Conservation (phyloP, 306 rosid species). For the Acacia confusa region DNA sequence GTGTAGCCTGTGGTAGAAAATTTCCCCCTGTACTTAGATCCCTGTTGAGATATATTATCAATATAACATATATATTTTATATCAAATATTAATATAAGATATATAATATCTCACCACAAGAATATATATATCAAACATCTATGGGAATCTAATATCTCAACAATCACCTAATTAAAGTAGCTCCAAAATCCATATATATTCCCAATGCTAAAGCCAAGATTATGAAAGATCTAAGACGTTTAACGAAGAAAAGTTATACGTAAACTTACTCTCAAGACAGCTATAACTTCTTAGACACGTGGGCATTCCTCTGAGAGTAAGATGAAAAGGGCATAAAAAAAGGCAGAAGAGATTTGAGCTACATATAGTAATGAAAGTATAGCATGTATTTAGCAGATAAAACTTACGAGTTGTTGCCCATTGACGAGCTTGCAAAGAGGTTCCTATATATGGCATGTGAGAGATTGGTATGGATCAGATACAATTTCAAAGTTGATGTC, state of each 20-base stretch:
- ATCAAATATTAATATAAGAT: no score
- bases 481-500: slow-evolving; percentile 14
- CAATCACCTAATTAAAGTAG: background rate
- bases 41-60: no score
- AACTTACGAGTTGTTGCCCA: slow-evolving; percentile 36
- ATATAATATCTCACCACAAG: no score
- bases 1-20: background rate
- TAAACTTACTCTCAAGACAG: slow-evolving; percentile 52
- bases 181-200: no score
- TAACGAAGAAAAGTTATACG: background rate
- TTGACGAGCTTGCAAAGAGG: slow-evolving; percentile 43
- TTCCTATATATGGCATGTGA: slow-evolving; percentile 29
- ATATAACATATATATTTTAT: no score
- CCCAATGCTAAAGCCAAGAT: background rate
- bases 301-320: slow-evolving; percentile 44
- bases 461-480: slow-evolving; percentile 13
- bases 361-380: background rate
- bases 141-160: no score
- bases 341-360: slow-evolving; percentile 5
- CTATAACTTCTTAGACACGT: slow-evolving; percentile 42
- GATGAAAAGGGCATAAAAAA: slow-evolving; percentile 19
- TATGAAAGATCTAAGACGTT: background rate
- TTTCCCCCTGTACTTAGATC: background rate
- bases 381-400: background rate
- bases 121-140: no score